Evolutionary conservation across 2,329 filamentous ascomycete species (phyloP), one percentile per base, ranked within the genome.

Genomic region (Fusarium metavorans): DNA sequence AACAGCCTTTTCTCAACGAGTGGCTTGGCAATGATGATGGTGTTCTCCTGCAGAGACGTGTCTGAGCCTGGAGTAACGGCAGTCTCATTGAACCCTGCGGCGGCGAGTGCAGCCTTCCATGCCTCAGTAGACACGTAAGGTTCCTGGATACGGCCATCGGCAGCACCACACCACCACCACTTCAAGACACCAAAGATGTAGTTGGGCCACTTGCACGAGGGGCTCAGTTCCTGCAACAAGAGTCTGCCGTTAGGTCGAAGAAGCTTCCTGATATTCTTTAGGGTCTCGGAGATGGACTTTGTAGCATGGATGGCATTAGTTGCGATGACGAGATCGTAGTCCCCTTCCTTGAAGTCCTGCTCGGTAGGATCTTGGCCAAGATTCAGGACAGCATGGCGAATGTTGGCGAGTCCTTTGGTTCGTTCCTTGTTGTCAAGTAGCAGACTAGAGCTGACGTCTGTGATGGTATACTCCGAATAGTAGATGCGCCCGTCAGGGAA

Each of bases 101-200:
- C 57, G 6, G 72, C 66, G 3, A 83, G 70, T 20, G 81, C 78
- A 1, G 27, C 9, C 4, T 79, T 67, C 82, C 82, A 84, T 8
- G 72, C 32, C 1, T 75, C 59, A 0, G 70, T 34, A 0, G 68
- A 34, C 16, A 82, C 62, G 23, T 78, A 80, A 0, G 82, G 82
- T 52, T 79, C 76, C 1, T 77, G 67, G 0, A 63, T 7, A 6
- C 82, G 77, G 5, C 69, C 72, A 20, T 83, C 80, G 2, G 74
- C 73, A 3, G 60, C 70, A 6, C 83, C 82, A 8, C 80, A 70
- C 84, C 84, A 85, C 83, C 84, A 85, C 2, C 78, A 78, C 0
- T 78, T 70, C 16, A 82, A 70, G 0, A 75, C 64, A 1, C 82
- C 81, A 20, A 81, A 74, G 34, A 82, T 76, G 64, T 75, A 80